phyloP scores from a whole-genome alignment of 805 yeast genomes.

The Candida adriatica region DNA sequence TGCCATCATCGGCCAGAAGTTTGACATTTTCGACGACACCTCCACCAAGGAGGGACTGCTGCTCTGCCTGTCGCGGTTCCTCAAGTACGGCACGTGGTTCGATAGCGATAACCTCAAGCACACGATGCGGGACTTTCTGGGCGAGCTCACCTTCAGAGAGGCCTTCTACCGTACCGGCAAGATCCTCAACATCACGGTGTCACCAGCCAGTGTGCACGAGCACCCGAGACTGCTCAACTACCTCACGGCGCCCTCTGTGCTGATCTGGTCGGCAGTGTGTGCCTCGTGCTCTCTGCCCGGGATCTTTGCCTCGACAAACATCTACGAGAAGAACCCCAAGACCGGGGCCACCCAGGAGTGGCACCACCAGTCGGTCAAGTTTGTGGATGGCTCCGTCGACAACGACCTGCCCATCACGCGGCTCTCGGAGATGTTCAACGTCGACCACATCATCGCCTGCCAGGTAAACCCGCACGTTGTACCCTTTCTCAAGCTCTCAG shows the following conservation, averaged over 20 bases:
- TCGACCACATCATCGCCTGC: conserved; percentile 94
- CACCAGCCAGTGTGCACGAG: conserved; percentile 86
- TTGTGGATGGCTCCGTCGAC: conserved; percentile 94
- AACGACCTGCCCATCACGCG: conserved; percentile 89
- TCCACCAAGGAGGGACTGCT: conserved; percentile 36
- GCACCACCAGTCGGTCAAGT: conserved; percentile 70
- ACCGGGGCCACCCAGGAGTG: conserved; percentile 75
- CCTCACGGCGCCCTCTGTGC: conserved; percentile 73
- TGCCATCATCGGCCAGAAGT: conserved; percentile 35
- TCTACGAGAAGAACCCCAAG: conserved; percentile 72
- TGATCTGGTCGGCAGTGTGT: conserved; percentile 85
- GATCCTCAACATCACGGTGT: conserved; percentile 89
- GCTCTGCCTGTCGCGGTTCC: conserved; percentile 47
- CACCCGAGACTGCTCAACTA: conserved; percentile 80
- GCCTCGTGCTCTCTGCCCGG: conserved; percentile 95
- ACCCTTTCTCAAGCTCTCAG: conserved; percentile 68
- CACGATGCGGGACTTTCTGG: conserved; percentile 74
- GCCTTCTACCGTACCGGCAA: conserved; percentile 92
- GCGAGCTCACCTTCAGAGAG: conserved; percentile 88
- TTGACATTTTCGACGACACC: conserved; percentile 42
- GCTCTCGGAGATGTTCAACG: conserved; percentile 93
- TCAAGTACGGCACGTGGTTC: conserved; percentile 86
- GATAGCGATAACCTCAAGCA: conserved; percentile 64
- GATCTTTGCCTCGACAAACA: conserved; percentile 76
- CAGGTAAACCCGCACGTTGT: conserved; percentile 97